Evolutionary conservation across 2,329 filamentous ascomycete species (phyloP), one percentile per base, ranked within the genome.

Genomic region (Botrytis byssoidea): DNA sequence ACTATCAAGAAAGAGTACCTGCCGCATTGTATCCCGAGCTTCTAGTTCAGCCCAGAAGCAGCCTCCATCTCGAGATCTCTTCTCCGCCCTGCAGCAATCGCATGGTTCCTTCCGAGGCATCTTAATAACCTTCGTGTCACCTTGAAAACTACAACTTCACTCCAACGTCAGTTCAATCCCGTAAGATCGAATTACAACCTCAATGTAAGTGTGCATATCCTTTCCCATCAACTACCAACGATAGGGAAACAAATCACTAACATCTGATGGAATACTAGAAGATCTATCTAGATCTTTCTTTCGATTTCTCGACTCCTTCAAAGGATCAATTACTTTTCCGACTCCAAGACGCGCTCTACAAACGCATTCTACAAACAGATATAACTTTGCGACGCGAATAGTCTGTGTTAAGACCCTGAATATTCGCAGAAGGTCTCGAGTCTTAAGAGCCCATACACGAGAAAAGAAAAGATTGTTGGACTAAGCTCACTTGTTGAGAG

Each of bases 91-190:
- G 55, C 40, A 69, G 48, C 37, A 57, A 40, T 59, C 48, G 67
- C 74, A 74, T 75, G 67, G 71, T 72, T 72, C 69, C 48, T 74
- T 73, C 76, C 75, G 76, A 77, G 76, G 76, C 69, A 74, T 74
- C 73, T 74, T 32, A 71, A 69, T 40, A 68, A 69, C 63, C 70
- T 67, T 70, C 66, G 75, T 77, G 74, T 73, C 68, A 75, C 76
- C 65, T 72, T 55, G n/a, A 32, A 69, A 75, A 74, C 60, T 70
- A 61, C 66, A 68, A 72, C 73, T 35, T 75, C 70, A 51, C 37
- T 66, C 68, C 64, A 51, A 73, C 71, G 29, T 61, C 71, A 55
- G 18, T 69, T 37, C 44, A 57, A 48, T 73, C 64, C 40, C 16
- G 32, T 60, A 29, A 69, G 48, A 69, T 48, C 42, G 25, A 32